phyloP scores from a whole-genome alignment of 108 stramenopile species.

The Nitzschia sp. region DNA sequence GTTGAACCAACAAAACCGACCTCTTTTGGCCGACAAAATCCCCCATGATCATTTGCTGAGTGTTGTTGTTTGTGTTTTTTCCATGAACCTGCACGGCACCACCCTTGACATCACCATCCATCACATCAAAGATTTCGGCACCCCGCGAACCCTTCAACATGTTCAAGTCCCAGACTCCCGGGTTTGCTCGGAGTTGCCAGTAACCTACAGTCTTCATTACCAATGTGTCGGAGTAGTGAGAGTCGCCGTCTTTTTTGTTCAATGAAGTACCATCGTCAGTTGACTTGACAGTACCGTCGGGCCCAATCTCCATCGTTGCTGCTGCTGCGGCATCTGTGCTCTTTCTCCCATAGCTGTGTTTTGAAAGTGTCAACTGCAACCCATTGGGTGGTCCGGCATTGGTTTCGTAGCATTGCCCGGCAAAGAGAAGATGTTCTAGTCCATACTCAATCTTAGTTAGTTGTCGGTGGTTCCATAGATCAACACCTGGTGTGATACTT shows the following conservation, averaged over 20 bases:
- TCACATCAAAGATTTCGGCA: conserved; percentile 90
- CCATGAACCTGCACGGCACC: conserved; percentile 28
- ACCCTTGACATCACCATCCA: conserved; percentile 33
- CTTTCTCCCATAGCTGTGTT: conserved; percentile 4
- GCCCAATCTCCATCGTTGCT: conserved; percentile 22
- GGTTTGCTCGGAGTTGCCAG: conserved; percentile 95
- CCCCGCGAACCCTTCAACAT: conserved; percentile 77
- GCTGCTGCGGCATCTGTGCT: conserved; percentile 2
- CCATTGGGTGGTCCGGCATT: conserved; percentile 87
- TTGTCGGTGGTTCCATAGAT: conserved; percentile 24
- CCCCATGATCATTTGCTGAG: conserved; percentile 65
- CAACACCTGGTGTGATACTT: neutral
- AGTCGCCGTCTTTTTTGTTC: neutral
- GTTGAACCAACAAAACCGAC: conserved; percentile 60
- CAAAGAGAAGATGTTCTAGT: conserved; percentile 84
- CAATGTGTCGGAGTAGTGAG: conserved; percentile 83
- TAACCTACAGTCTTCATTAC: conserved; percentile 99
- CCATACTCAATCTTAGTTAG: conserved; percentile 81
- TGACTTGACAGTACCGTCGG: conserved; percentile 41
- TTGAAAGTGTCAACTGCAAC: conserved; percentile 87
- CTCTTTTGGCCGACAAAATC: conserved; percentile 56
- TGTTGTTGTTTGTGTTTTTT: conserved; percentile 24
- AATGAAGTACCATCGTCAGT: neutral
- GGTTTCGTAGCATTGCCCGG: conserved; percentile 92
- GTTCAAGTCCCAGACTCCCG: conserved; percentile 86